Evolutionary conservation across 345 rosid species (phyloP), one percentile per base, ranked within the genome.

Genomic region (Noccaea caerulescens): DNA sequence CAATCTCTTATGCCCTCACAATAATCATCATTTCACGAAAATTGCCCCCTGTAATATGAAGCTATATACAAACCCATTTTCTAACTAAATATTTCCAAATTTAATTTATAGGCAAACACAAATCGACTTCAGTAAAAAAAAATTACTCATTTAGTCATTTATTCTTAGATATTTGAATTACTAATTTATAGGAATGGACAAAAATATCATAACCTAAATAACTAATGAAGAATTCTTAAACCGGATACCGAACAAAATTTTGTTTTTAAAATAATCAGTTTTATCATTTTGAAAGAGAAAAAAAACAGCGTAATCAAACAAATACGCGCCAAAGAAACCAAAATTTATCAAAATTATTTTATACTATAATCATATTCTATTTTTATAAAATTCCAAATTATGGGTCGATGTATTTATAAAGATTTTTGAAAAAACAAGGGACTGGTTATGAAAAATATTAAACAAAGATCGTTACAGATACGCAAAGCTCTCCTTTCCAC

Each of bases 401-500:
- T 27, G 30, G 30, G 30, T 27, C 30, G 27, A 25, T 25, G 3
- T 25, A 32, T 32, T 32, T 36, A 47, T 23, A 49, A 20, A 34
- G 37, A 46, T 16, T 3, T 30, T 14, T 33, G 4, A 20, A 50
- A 49, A 39, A 57, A 30, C 7, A 44, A 23, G 41, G 16, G 69
- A 36, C 13, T 55, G 14, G 10, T 5, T n/a, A 23, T 11, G 20
- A 13, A 45, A 62, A 62, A 54, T 10, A 61, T 8, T 6, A 18
- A 54, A 7, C 0, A 54, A 68, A 61, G 51, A 75, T 75, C 11
- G 46, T 68, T 54, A 62, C 44, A 62, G 74, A 69, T 68, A 69
- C 79, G 75, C 64, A 76, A 76, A 76, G 75, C 69, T 44, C 74
- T 75, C 69, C 64, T 6, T 75, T 68, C 79, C 65, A 62, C 60